Percentiles rank a stretch among this genome's conserved stretches.
Conservation (phyloP, 148 eudicot genomes). For the Camellia sinensis region DNA sequence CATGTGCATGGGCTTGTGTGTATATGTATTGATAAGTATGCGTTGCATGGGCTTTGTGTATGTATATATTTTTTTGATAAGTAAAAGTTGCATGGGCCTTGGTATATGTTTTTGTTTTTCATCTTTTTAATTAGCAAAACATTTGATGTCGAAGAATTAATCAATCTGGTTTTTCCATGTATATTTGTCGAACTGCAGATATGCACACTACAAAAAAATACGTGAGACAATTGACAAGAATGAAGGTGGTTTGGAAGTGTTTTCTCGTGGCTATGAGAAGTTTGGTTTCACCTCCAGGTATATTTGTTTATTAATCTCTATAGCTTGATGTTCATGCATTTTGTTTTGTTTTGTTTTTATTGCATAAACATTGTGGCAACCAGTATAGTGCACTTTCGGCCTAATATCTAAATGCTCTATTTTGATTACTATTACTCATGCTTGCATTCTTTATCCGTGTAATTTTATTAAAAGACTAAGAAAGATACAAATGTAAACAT, state of each 20-base stretch:
- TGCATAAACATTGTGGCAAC: not conserved
- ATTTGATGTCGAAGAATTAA: constrained; percentile 3
- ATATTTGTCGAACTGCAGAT: constrained; percentile 37
- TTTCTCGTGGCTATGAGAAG: constrained; percentile 94
- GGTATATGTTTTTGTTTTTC: not conserved
- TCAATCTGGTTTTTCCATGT: not conserved
- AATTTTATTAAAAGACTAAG: not conserved
- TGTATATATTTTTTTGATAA: not conserved
- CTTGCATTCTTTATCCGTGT: not conserved
- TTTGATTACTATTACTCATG: no score
- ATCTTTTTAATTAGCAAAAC: not conserved
- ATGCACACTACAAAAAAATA: constrained; percentile 59
- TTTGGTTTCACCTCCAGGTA: constrained; percentile 88
- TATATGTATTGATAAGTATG: no score
- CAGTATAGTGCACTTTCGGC: not conserved
- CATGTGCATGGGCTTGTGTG: no score
- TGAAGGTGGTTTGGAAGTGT: constrained; percentile 89
- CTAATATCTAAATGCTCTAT: not conserved
- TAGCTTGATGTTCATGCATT: not conserved
- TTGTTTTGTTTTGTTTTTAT: not conserved
- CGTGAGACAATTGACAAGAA: constrained; percentile 79
- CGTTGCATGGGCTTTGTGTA: no score
- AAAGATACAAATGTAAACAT: not conserved
- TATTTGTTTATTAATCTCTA: constrained; percentile 6
- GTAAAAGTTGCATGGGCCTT: not conserved